Percentiles rank a stretch among this genome's conserved stretches.
phyloP scores from a whole-genome alignment of 805 yeast species.

The Lachancea fermentati region DNA sequence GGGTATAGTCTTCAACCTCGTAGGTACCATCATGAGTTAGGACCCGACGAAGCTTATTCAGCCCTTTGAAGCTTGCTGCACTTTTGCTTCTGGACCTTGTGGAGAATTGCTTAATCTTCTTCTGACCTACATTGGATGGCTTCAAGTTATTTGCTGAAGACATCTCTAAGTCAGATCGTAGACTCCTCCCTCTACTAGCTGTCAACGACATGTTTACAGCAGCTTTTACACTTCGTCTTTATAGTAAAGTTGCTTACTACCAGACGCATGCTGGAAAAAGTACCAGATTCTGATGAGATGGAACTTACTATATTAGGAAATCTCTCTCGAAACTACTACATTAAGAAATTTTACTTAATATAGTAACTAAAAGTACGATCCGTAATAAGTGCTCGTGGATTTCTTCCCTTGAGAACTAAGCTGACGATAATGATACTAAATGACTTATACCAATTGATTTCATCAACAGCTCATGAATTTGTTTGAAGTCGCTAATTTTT shows the following conservation, averaged over 20 bases:
- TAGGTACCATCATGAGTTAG: constrained; percentile 23
- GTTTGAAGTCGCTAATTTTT: constrained; percentile 41
- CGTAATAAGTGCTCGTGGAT: not conserved
- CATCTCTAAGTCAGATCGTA: constrained; percentile 14
- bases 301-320: not conserved
- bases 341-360: not conserved
- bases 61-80: constrained; percentile 29
- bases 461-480: constrained; percentile 42
- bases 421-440: too few species aligned
- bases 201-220: not conserved
- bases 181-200: constrained; percentile 12
- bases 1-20: constrained; percentile 9
- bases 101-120: constrained; percentile 24
- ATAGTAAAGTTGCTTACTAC: not conserved
- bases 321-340: not conserved
- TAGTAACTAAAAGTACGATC: not conserved
- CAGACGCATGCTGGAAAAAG: not conserved
- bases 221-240: too few species aligned
- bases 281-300: not conserved
- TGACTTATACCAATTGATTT: too few species aligned
- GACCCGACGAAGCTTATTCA: constrained; percentile 20
- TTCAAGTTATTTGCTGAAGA: constrained; percentile 10
- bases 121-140: constrained; percentile 7
- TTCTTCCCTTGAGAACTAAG: not conserved
- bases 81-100: constrained; percentile 31